Percentiles rank a stretch among this genome's conserved stretches.
These are phyloP conservation scores for Zygosaccharomyces rouxii DNA, from an alignment of 805 yeast genomes.

Conservation along the genomic window DNA sequence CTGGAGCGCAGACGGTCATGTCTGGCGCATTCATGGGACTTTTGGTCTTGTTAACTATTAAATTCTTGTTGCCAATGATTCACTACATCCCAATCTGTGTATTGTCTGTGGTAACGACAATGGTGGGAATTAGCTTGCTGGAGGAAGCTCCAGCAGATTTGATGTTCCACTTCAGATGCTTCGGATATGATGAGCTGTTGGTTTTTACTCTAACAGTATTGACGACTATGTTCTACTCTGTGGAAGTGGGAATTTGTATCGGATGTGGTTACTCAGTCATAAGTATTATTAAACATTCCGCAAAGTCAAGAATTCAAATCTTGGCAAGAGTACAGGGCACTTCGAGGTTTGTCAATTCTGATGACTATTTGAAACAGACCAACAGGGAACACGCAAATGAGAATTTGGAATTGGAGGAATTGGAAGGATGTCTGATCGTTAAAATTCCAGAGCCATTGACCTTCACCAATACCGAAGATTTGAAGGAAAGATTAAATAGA, in stretches of 20 bases:
- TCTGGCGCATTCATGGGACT: constrained; percentile 83
- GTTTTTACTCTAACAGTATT: constrained; percentile 62
- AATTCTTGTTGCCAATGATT: constrained; percentile 55
- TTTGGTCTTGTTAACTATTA: constrained; percentile 61
- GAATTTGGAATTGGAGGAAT: constrained; percentile 36
- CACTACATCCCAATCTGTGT: constrained; percentile 75
- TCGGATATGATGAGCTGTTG: constrained; percentile 72
- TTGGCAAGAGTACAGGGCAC: constrained; percentile 65
- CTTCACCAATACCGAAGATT: constrained; percentile 78
- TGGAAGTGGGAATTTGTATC: constrained; percentile 85
- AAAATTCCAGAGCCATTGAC: constrained; percentile 85
- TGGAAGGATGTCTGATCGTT: constrained; percentile 72
- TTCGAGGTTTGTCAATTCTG: constrained; percentile 64
- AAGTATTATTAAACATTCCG: constrained; percentile 73
- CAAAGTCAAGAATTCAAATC: constrained; percentile 79
- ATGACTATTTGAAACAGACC: constrained; percentile 45
- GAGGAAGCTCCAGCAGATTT: constrained; percentile 84
- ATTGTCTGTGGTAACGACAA: constrained; percentile 71
- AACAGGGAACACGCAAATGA: constrained; percentile 9
- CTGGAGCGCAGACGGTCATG: constrained; percentile 82
- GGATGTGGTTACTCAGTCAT: constrained; percentile 79
- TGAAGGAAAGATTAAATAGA: constrained; percentile 60
- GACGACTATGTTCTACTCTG: constrained; percentile 65
- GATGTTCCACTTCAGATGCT: constrained; percentile 62
- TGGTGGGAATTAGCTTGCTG: constrained; percentile 69